A percentile compares a stretch with the other conserved stretches of the same genome.
phyloP scores from a whole-genome alignment of 441 rosid species.

The Lepidium campestre region DNA sequence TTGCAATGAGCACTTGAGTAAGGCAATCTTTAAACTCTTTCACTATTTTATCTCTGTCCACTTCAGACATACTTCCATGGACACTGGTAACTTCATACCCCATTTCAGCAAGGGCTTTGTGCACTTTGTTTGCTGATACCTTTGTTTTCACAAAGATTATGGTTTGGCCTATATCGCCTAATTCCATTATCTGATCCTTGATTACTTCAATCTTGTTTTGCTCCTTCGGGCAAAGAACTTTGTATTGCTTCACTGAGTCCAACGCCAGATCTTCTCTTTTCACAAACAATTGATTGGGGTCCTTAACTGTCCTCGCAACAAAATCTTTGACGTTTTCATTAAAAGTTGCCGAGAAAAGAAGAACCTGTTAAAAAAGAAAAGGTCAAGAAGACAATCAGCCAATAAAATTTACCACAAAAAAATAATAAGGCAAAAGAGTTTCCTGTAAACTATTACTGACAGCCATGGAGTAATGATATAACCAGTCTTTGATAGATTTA shows the following conservation, averaged over 20 bases:
- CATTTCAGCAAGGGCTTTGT: conserved; percentile 52
- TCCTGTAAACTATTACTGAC: background rate
- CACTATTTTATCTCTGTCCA: conserved; percentile 76
- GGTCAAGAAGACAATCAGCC: conserved; percentile 1
- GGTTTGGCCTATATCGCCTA: conserved; percentile 87
- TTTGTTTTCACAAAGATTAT: conserved; percentile 73
- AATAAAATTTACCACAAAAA: background rate
- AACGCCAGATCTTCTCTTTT: conserved; percentile 84
- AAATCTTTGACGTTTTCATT: conserved; percentile 76
- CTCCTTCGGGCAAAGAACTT: conserved; percentile 77
- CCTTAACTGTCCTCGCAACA: conserved; percentile 54
- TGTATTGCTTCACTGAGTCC: conserved; percentile 86
- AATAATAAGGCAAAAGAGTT: background rate
- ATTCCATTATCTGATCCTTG: conserved; percentile 79
- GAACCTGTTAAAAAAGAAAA: conserved; percentile 45
- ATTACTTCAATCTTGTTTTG: conserved; percentile 59
- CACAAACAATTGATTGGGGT: conserved; percentile 77
- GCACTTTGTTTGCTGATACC: conserved; percentile 55
- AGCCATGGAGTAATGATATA: too few species aligned
- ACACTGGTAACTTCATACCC: conserved; percentile 86
- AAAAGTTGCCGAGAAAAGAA: conserved; percentile 95
- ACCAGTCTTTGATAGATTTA: background rate
- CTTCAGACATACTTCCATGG: conserved; percentile 61
- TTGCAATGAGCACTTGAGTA: conserved; percentile 86
- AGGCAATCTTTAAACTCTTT: conserved; percentile 88